phyloP scores from a whole-genome alignment of 371 early-diverging fungal genomes.

The Mucor mucedo region DNA sequence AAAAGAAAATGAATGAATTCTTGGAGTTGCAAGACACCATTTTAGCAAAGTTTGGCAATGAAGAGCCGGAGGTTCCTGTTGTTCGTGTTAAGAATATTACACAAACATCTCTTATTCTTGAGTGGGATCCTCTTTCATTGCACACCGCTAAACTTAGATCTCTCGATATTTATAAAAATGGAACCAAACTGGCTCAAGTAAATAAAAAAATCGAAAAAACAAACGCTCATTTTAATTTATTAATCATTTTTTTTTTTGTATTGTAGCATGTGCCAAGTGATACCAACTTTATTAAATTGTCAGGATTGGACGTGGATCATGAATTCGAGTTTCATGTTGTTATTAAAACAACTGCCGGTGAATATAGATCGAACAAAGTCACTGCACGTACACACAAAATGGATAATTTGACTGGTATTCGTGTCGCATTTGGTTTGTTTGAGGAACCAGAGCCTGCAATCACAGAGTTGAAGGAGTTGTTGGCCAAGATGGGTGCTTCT shows the following conservation, averaged over 20 bases:
- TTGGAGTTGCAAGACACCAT: conserved; percentile 86
- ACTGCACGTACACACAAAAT: conserved; percentile 85
- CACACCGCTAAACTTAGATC: conserved; percentile 80
- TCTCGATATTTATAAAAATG: conserved; percentile 87
- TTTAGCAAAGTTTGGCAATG: conserved; percentile 76
- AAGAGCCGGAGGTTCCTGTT: conserved; percentile 78
- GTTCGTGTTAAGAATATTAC: conserved; percentile 81
- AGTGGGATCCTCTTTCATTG: conserved; percentile 88
- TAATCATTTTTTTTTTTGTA: conserved; percentile 9
- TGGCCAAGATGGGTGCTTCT: conserved; percentile 86
- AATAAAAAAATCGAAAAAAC: conserved; percentile 14
- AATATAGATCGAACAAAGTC: conserved; percentile 77
- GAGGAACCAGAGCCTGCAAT: conserved; percentile 65
- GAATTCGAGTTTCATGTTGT: conserved; percentile 87
- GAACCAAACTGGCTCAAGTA: conserved; percentile 55
- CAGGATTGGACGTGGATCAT: conserved; percentile 87
- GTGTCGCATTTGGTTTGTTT: conserved; percentile 90
- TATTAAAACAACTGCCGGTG: conserved; percentile 90
- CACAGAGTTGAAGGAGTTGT: conserved; percentile 74
- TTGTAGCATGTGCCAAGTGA: conserved; percentile 57
- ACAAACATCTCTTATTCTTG: conserved; percentile 87
- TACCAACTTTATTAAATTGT: conserved; percentile 76
- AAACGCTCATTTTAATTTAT: not conserved
- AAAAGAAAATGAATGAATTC: conserved; percentile 80
- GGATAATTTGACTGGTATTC: conserved; percentile 94